These are phyloP conservation scores for Rhodotorula kratochvilovae DNA, from an alignment of 768 basidiomycete species.

Conservation along the genomic window DNA sequence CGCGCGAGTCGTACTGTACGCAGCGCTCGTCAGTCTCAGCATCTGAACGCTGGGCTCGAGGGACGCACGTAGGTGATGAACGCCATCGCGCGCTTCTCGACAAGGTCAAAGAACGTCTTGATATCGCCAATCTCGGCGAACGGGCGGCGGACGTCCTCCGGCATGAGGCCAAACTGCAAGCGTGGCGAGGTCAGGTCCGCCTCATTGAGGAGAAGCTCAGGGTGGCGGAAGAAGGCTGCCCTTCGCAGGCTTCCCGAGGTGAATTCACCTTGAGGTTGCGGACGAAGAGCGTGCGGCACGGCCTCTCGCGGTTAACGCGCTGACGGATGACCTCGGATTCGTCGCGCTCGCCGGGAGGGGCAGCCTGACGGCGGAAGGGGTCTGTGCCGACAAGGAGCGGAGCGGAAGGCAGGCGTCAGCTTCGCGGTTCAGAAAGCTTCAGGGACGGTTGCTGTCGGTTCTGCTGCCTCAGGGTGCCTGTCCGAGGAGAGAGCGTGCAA, in stretches of 20 bases:
- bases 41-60: too few species aligned
- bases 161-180: constrained; percentile 32
- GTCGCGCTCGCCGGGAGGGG: constrained; percentile 49
- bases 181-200: not conserved
- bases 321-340: constrained; percentile 91
- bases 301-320: constrained; percentile 85
- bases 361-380: not conserved
- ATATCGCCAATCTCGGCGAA: constrained; percentile 95
- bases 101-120: constrained; percentile 94
- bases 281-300: constrained; percentile 92
- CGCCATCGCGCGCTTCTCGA: constrained; percentile 93
- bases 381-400: not conserved
- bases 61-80: constrained; percentile 93
- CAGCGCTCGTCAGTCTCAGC: not conserved
- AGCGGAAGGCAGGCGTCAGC: not conserved
- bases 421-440: not conserved
- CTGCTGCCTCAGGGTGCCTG: too few species aligned
- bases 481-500: too few species aligned
- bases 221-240: too few species aligned
- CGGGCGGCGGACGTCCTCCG: constrained; percentile 67
- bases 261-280: constrained; percentile 83
- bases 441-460: not conserved
- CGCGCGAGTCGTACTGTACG: constrained; percentile 78
- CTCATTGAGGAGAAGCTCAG: too few species aligned
- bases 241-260: too few species aligned